A percentile compares a stretch with the other conserved stretches of the same genome.
Conservation (phyloP, 1,139 yeast species). For the Candida albicans region DNA sequence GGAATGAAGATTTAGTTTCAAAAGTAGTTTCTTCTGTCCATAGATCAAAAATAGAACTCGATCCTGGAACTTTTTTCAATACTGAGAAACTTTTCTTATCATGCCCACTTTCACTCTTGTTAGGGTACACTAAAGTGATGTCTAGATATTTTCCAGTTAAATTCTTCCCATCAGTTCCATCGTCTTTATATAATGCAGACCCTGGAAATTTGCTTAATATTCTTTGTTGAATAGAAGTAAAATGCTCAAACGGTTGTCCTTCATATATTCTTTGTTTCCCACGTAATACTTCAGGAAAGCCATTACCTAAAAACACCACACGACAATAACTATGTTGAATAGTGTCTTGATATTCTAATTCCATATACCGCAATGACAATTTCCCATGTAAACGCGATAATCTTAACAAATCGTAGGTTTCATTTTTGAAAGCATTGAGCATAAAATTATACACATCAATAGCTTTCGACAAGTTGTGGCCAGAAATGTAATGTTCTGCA, state of each 20-base stretch:
- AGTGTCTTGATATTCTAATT: slow-evolving; percentile 72
- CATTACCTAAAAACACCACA: slow-evolving; percentile 79
- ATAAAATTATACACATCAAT: slow-evolving; percentile 78
- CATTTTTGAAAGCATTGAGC: slow-evolving; percentile 68
- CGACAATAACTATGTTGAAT: slow-evolving; percentile 76
- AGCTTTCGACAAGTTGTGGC: slow-evolving; percentile 75
- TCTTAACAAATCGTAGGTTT: slow-evolving; percentile 76
- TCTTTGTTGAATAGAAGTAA: slow-evolving; percentile 79
- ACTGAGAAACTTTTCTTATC: slow-evolving; percentile 70
- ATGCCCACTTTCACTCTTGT: slow-evolving; percentile 66
- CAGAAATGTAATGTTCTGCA: slow-evolving; percentile 69
- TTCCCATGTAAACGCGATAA: slow-evolving; percentile 72
- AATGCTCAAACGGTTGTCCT: slow-evolving; percentile 85
- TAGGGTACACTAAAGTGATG: slow-evolving; percentile 75
- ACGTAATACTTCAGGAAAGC: slow-evolving; percentile 77
- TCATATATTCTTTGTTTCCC: slow-evolving; percentile 80
- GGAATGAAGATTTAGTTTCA: slow-evolving; percentile 77
- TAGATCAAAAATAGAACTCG: slow-evolving; percentile 68
- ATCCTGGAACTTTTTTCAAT: slow-evolving; percentile 72
- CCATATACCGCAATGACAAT: slow-evolving; percentile 65
- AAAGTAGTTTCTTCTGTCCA: slow-evolving; percentile 90
- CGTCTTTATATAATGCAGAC: slow-evolving; percentile 68
- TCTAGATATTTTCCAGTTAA: slow-evolving; percentile 69
- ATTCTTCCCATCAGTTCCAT: slow-evolving; percentile 54
- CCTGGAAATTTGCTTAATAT: slow-evolving; percentile 78